Conservation (phyloP, 2,329 filamentous ascomycete genomes). For the Fusarium succisae region DNA sequence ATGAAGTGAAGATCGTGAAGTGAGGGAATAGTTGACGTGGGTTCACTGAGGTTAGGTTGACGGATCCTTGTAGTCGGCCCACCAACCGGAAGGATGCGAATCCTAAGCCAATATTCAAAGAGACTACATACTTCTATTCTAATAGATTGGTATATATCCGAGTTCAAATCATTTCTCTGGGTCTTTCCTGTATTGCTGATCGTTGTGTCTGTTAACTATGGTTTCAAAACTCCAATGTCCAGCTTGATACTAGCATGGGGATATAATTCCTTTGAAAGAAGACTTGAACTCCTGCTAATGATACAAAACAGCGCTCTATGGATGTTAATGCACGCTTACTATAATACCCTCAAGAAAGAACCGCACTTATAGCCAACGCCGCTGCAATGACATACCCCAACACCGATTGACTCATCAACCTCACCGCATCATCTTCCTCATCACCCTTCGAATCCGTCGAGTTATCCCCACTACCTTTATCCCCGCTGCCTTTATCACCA, state of each 20-base stretch:
- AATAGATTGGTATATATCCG: neutral
- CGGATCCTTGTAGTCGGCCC: neutral
- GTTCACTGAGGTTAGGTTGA: neutral
- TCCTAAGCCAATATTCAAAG: neutral
- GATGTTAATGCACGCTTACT: neutral
- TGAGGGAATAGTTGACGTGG: neutral
- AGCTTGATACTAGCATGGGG: accelerated
- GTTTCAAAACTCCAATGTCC: accelerated
- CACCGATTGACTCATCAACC: neutral
- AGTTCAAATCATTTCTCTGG: accelerated
- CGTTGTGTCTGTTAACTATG: accelerated
- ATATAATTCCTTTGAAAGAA: neutral
- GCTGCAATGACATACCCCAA: constrained; percentile 18
- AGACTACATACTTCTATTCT: neutral
- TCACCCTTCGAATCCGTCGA: constrained; percentile 2
- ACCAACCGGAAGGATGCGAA: neutral
- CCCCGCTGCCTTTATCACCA: neutral
- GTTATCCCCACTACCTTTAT: neutral
- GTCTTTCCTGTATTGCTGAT: accelerated
- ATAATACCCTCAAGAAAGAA: neutral
- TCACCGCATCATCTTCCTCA: constrained; percentile 21
- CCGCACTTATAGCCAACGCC: neutral
- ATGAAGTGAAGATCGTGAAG: neutral
- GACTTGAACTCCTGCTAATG: accelerated
- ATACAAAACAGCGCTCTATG: neutral